Percentiles rank a stretch among this genome's conserved stretches.
Evolutionary conservation across 1,284 basidiomycete genomes (phyloP).

Genomic region (Ganoderma sp.): DNA sequence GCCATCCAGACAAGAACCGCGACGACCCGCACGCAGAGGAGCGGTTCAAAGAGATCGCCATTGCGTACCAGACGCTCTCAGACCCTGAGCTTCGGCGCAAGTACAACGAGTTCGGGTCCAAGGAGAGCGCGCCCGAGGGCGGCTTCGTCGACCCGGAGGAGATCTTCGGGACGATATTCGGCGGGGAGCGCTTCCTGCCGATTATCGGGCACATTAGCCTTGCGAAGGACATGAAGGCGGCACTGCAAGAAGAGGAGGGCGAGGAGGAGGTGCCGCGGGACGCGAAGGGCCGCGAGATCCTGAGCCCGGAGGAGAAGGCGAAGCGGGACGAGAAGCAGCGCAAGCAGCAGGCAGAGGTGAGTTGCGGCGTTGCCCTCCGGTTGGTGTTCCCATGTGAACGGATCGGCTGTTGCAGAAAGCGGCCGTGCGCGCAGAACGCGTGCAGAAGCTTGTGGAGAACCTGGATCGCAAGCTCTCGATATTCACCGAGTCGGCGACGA

Average conservation of each 20-base stretch:
- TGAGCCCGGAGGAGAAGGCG: constrained; percentile 86
- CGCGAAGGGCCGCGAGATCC: constrained; percentile 70
- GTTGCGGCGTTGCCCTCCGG: constrained; percentile 29
- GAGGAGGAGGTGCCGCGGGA: constrained; percentile 53
- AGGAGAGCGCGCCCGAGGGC: constrained; percentile 80
- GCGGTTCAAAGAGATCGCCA: constrained; percentile 86
- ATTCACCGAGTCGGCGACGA: constrained; percentile 88
- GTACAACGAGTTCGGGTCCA: constrained; percentile 92
- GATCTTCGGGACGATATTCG: constrained; percentile 94
- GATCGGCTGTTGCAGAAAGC: constrained; percentile 65
- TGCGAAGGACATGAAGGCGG: constrained; percentile 97
- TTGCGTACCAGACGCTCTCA: constrained; percentile 89
- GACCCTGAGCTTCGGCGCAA: constrained; percentile 86
- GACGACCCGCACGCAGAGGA: constrained; percentile 93
- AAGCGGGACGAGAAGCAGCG: constrained; percentile 79
- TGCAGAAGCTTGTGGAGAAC: constrained; percentile 84
- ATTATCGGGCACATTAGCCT: constrained; percentile 86
- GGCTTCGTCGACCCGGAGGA: constrained; percentile 82
- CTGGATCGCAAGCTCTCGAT: constrained; percentile 89
- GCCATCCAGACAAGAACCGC: constrained; percentile 91
- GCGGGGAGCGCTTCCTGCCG: constrained; percentile 82
- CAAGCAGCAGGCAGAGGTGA: constrained; percentile 72
- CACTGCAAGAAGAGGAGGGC: constrained; percentile 91
- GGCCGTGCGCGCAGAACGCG: constrained; percentile 77
- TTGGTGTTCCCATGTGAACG: neutral